A percentile compares a stretch with the other conserved stretches of the same genome.
These are phyloP conservation scores for Amanita molliuscula DNA, from an alignment of 768 basidiomycete genomes.

Conservation along the genomic window DNA sequence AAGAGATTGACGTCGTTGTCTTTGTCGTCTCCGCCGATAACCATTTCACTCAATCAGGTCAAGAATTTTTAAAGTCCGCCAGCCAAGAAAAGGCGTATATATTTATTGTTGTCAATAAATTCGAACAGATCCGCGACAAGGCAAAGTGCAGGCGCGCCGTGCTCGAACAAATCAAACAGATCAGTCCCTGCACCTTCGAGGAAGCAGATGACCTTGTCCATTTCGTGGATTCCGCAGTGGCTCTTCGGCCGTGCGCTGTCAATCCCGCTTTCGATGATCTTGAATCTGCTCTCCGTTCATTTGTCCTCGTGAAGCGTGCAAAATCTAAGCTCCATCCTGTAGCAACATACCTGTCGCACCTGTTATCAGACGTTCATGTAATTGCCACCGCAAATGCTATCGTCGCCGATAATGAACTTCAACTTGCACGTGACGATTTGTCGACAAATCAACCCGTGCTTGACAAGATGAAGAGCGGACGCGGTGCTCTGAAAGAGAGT, in stretches of 20 bases:
- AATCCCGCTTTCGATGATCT: slow-evolving; percentile 77
- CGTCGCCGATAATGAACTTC: slow-evolving; percentile 71
- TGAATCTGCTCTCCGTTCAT: slow-evolving; percentile 83
- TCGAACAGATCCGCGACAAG: slow-evolving; percentile 91
- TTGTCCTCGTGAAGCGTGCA: slow-evolving; percentile 92
- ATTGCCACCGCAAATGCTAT: slow-evolving; percentile 80
- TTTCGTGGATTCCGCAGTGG: slow-evolving; percentile 88
- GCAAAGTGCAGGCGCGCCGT: slow-evolving; percentile 82
- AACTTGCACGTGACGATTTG: slow-evolving; percentile 62
- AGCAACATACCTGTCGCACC: slow-evolving; percentile 80
- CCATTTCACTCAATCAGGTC: slow-evolving; percentile 93
- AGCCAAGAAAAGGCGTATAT: slow-evolving; percentile 96
- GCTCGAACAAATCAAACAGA: slow-evolving; percentile 86
- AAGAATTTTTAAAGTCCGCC: slow-evolving; percentile 87
- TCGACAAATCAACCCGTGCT: slow-evolving; percentile 66
- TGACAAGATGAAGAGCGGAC: slow-evolving; percentile 74
- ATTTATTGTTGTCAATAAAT: slow-evolving; percentile 99
- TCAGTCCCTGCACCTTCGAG: slow-evolving; percentile 88
- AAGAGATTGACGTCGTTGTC: slow-evolving; percentile 97
- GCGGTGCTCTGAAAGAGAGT: slow-evolving; percentile 67
- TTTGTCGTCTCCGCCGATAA: slow-evolving; percentile 98
- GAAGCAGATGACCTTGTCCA: slow-evolving; percentile 92
- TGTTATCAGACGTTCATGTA: slow-evolving; percentile 85
- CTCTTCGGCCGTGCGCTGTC: slow-evolving; percentile 53
- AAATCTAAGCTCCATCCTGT: slow-evolving; percentile 94